Evolutionary conservation across 2,329 filamentous ascomycete genomes (phyloP).

Genomic region (Xylogone sp.): DNA sequence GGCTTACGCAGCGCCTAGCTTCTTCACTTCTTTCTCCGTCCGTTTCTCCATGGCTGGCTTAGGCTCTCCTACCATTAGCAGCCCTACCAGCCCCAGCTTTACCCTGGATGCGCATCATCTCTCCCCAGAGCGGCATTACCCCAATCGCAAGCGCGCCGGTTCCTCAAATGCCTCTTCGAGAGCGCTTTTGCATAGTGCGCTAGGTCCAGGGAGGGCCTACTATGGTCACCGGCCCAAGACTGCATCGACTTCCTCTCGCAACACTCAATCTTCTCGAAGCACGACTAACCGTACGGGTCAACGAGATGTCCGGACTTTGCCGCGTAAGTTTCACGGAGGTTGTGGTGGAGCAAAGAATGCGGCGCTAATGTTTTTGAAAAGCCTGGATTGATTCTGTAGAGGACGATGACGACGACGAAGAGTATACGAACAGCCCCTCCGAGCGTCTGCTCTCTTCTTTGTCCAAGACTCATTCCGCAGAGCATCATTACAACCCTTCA

Average conservation of each 20-base stretch:
- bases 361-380: conserved; percentile 13
- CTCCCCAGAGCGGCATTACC: conserved; percentile 15
- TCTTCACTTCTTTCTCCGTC: background rate
- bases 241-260: conserved; percentile 21
- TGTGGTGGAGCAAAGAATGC: background rate
- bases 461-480: conserved; percentile 20
- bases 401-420: conserved; percentile 17
- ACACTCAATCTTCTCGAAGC: conserved; percentile 20
- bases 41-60: conserved; percentile 11
- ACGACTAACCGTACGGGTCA: conserved; percentile 18
- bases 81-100: conserved; percentile 10
- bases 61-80: conserved; percentile 12
- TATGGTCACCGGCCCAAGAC: conserved; percentile 14
- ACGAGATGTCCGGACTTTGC: conserved; percentile 23
- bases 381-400: conserved; percentile 30
- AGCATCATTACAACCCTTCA: conserved; percentile 21
- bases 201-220: conserved; percentile 7
- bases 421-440: conserved; percentile 11
- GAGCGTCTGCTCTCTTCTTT: conserved; percentile 19
- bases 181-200: conserved; percentile 17
- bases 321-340: conserved; percentile 17
- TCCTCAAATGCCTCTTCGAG: conserved; percentile 20
- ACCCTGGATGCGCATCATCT: conserved; percentile 18
- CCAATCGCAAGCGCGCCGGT: conserved; percentile 11
- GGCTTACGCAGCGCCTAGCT: background rate